phyloP scores from a whole-genome alignment of 768 basidiomycete genomes.

The Phaeotremella skinneri region DNA sequence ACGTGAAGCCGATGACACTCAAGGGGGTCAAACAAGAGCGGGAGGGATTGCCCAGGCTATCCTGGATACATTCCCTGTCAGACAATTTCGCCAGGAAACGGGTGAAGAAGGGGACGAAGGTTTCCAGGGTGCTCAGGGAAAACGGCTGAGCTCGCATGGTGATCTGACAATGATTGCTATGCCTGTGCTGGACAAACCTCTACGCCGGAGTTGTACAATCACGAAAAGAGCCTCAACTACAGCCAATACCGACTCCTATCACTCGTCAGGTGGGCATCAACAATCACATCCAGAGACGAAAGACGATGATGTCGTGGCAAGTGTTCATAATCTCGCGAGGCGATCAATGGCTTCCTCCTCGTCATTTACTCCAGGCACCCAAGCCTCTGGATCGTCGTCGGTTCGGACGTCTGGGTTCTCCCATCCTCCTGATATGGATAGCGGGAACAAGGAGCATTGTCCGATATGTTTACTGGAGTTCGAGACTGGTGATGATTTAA shows the following conservation, averaged over 20 bases:
- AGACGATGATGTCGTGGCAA: not conserved
- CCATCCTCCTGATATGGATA: conserved; percentile 51
- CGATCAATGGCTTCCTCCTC: not conserved
- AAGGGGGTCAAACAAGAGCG: conserved; percentile 65
- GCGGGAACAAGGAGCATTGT: conserved; percentile 71
- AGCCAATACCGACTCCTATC: not conserved
- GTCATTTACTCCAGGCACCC: not conserved
- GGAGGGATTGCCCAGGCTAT: conserved; percentile 88
- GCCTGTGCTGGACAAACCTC: not conserved
- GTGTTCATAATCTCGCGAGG: not conserved
- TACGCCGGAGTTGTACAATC: not conserved
- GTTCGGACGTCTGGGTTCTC: not conserved
- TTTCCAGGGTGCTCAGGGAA: not conserved
- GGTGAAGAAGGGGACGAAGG: not conserved
- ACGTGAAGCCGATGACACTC: conserved; percentile 52
- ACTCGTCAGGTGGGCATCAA: not conserved
- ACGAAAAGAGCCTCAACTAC: not conserved
- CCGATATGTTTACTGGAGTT: conserved; percentile 95
- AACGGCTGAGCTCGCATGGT: not conserved
- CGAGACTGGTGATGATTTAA: conserved; percentile 86
- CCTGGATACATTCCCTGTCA: conserved; percentile 89
- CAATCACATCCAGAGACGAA: not conserved
- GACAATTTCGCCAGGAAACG: conserved; percentile 66
- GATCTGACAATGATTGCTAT: not conserved
- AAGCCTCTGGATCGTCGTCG: not conserved